Evolutionary conservation across 1,139 yeast species (phyloP), one percentile per base, ranked within the genome.

Genomic region (Geotrichum candidum): DNA sequence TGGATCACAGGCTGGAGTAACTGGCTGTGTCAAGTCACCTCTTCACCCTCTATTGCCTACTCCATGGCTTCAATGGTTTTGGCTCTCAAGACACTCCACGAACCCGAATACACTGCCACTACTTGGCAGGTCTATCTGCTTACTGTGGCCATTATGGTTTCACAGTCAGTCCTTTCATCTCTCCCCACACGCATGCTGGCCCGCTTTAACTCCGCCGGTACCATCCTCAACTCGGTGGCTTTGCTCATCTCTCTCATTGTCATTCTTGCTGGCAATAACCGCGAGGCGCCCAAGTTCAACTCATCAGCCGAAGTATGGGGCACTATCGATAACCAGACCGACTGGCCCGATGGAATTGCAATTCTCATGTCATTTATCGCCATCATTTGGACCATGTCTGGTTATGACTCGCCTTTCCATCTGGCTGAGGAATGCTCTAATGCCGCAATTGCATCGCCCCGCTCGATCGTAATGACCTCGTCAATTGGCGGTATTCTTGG

Each of bases 311-410:
- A 68, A 6, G 88, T 88, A 1, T 86, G 90, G 90, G 71, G 73
- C 27, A 75, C 76, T 1, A 77, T 84, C 56, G 75, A 79, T 54
- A 86, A 86, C 73, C 83, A 80, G 66, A 84, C 90, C 9, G 90
- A 85, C 23, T 87, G 84, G 81, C 88, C 90, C 3, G 77, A 78
- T 61, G 91, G 91, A 58, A 77, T 85, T 56, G 80, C 88, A 33
- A 77, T 85, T 70, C 74, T 86, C 64, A 78, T 84, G 80, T 78
- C 84, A 23, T 86, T 85, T 71, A 75, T 85, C 69, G 86, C 90
- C 33, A 86, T 82, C 59, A 84, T 86, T 69, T 87, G 91, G 91
- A 84, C 88, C 46, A 85, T 86, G 87, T 82, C 87, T 56, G 91
- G 91, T 25, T 86, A 84, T 69, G 92, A 87, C 71, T 82, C 88